Evolutionary conservation across 345 rosid species (phyloP), one percentile per base, ranked within the genome.

Genomic region (Trapa incisa): DNA sequence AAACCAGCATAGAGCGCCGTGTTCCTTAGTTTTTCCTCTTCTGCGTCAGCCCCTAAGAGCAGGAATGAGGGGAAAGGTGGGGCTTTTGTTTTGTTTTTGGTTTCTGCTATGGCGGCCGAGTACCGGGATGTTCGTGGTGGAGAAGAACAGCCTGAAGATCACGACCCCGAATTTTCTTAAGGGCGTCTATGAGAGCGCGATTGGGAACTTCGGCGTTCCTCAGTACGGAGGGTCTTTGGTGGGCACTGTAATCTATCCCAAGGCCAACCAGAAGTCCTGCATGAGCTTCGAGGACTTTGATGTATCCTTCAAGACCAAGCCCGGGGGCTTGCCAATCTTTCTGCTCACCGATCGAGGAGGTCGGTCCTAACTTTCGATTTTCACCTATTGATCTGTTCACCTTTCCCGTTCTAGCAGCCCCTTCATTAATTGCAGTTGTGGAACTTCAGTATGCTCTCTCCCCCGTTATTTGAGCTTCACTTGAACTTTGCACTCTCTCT

Each of bases 321-420:
- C 85, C 37, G 85, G 88, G 15, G 75, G 76, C 4, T 65, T 76
- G 42, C 88, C 85, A 7, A 67, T 77, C 52, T 81, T 84, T 50
- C 70, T 84, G 65, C 84, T 84, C 13, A 74, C 79, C 62, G 88
- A 84, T 80, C 88, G 88, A 38, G 88, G 85, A 84, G 88, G 88
- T 84, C 2, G 2, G 50, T 67, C 11, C 63, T 17, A 5, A 12
- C n/a, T 50, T 3, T 50, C 54, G 5, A 50, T 6, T 50, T 50
- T 50, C n/a, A 50, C 5, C 54, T 3, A 14, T 50, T 50, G 54
- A 16, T 50, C 54, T 50, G 54, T 14, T 50, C 54, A 14, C 2
- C 54, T n/a, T 3, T 54, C 35, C 29, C 32, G 29, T 29, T 54
- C 29, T 17, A 17, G 35, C 9, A 54, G 60, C 60, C 29, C 33